These are phyloP conservation scores for Phlyctochytrium planicorne DNA, from an alignment of 192 early-diverging fungal genomes.

Conservation along the genomic window DNA sequence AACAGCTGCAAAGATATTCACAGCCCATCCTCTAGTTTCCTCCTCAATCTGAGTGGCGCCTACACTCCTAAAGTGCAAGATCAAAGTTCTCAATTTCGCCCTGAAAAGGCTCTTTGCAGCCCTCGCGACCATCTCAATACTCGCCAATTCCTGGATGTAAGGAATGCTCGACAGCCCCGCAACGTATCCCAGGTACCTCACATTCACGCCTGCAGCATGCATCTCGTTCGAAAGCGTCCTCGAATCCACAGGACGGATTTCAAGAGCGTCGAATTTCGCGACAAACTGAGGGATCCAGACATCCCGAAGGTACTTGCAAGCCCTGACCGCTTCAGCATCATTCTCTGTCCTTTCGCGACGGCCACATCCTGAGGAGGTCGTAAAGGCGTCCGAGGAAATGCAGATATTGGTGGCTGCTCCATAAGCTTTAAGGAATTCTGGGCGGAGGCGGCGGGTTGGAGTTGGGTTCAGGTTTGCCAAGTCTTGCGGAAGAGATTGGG, in stretches of 20 bases:
- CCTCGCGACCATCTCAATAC: slow-evolving; percentile 51
- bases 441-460: slow-evolving; percentile 36
- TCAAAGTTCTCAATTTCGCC: slow-evolving; percentile 34
- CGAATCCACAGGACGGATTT: slow-evolving; percentile 49
- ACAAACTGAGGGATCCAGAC: slow-evolving; percentile 47
- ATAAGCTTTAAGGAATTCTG: slow-evolving; percentile 48
- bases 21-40: slow-evolving; percentile 41
- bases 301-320: slow-evolving; percentile 43
- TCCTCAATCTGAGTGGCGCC: slow-evolving; percentile 55
- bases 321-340: slow-evolving; percentile 42
- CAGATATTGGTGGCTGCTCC: slow-evolving; percentile 9
- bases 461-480: slow-evolving; percentile 7
- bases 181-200: slow-evolving; percentile 53
- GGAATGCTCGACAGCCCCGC: slow-evolving; percentile 44
- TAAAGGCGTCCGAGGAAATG: slow-evolving; percentile 40
- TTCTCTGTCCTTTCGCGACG: slow-evolving; percentile 43
- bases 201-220: slow-evolving; percentile 50
- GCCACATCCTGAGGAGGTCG: slow-evolving; percentile 32
- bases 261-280: slow-evolving; percentile 40
- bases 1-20: slow-evolving; percentile 36
- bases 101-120: slow-evolving; percentile 45
- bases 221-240: slow-evolving; percentile 34
- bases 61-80: slow-evolving; percentile 49
- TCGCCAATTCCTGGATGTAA: slow-evolving; percentile 44
- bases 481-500: background rate